phyloP scores from a whole-genome alignment of 805 yeast genomes.

The Wickerhamomyces ciferrii region DNA sequence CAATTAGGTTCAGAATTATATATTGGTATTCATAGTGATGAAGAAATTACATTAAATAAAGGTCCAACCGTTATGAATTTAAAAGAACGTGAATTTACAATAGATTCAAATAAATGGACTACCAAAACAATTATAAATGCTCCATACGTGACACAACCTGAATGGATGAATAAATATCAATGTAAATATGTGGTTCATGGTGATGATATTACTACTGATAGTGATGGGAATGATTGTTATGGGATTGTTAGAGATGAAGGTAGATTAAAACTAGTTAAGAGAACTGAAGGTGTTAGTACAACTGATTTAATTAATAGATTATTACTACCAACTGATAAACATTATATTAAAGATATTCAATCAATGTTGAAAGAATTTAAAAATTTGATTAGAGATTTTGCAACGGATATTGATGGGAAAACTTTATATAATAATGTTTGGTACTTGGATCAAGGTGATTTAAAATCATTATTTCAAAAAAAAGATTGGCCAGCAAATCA shows the following conservation, averaged over 20 bases:
- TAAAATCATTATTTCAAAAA: slow-evolving; percentile 12
- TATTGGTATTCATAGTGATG: slow-evolving; percentile 93
- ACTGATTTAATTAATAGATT: slow-evolving; percentile 92
- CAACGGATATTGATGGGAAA: slow-evolving; percentile 59
- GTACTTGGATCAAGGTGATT: slow-evolving; percentile 31
- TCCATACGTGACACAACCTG: slow-evolving; percentile 90
- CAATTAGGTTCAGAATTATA: slow-evolving; percentile 69
- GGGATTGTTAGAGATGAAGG: slow-evolving; percentile 77
- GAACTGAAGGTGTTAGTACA: slow-evolving; percentile 92
- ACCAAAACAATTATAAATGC: slow-evolving; percentile 67
- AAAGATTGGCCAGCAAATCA: slow-evolving; percentile 11
- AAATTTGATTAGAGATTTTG: slow-evolving; percentile 39
- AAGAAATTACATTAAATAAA: slow-evolving; percentile 74
- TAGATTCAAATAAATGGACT: slow-evolving; percentile 88
- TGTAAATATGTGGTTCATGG: slow-evolving; percentile 97
- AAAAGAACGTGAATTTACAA: slow-evolving; percentile 77
- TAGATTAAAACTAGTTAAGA: slow-evolving; percentile 83
- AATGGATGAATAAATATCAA: slow-evolving; percentile 56
- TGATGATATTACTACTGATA: slow-evolving; percentile 96
- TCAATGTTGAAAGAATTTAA: slow-evolving; percentile 2
- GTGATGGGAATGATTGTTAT: slow-evolving; percentile 92
- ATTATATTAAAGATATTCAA: slow-evolving; percentile 11
- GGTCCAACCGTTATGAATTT: slow-evolving; percentile 93
- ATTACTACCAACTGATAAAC: slow-evolving; percentile 32
- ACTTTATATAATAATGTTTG: slow-evolving; percentile 52